Evolutionary conservation across 331 rosid species (phyloP), one percentile per base, ranked within the genome.

Genomic region (Prunus yedoensis): DNA sequence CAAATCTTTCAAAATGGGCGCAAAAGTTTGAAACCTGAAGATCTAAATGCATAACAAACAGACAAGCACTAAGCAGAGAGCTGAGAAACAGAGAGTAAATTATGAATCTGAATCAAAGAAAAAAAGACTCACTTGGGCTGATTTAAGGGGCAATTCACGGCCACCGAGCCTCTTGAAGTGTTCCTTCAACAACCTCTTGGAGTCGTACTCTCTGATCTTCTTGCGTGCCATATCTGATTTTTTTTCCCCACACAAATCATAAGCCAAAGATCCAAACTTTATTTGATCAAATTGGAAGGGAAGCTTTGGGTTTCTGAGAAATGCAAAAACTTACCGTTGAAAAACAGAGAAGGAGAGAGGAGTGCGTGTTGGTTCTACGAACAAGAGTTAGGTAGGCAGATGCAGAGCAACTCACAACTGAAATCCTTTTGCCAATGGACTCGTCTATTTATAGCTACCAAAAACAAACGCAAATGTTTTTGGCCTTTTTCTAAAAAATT

Each of bases 201-300:
- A 93, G 73, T 93, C 98, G 75, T 91, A 93, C 88, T 93, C 98
- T 87, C 98, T 82, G 89, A 94, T 94, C 94, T 94, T 94, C 97
- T 94, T 94, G 82, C 96, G 97, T 12, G 98, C 98, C 98, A 94
- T 94, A 70, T 85, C 80, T 58, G 83, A 7, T 9, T 21, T 43
- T 68, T 68, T 23, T 51, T 14, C 45, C 35, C 17, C 61, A 2
- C 21, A 52, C 68, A 66, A 41, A 43, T 74, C 53, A 64, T 16
- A 21, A 51, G 17, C 71, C 63, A 66, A 56, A 47, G 61, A 74
- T 8, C 28, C 23, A 30, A 74, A 47, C 35, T 61, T 61, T 28
- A 9, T n/a, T n/a, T 7, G 8, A 10, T 23, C n/a, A 20, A 13
- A 13, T 74, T 2, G 35, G 32, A 13, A 4, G 4, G 35, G 50